Conservation (phyloP, 2,329 filamentous ascomycete species). For the Paraphoma chrysanthemicola region DNA sequence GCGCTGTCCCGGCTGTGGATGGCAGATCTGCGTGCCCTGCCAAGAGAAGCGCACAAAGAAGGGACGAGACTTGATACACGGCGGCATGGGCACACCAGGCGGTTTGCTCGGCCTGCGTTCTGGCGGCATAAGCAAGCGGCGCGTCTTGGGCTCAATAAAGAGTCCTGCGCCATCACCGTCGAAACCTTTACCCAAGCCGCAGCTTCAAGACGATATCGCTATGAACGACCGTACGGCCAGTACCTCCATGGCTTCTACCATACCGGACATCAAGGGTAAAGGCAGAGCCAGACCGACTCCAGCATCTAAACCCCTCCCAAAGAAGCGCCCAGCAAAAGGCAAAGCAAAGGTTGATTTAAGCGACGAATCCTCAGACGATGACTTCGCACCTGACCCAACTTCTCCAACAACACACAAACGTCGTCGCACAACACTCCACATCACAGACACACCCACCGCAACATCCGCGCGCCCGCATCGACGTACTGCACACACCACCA, state of each 20-base stretch:
- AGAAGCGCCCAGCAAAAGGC: conserved; percentile 8
- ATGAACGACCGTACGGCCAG: too few species aligned
- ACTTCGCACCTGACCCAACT: conserved; percentile 8
- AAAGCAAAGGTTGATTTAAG: not conserved
- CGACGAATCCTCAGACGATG: conserved; percentile 13
- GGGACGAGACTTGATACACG: conserved; percentile 29
- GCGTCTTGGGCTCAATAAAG: not conserved
- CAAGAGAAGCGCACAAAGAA: conserved; percentile 16
- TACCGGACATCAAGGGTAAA: not conserved
- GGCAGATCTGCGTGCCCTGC: conserved; percentile 42
- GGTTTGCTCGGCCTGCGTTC: not conserved
- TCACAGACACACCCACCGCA: conserved; percentile 11
- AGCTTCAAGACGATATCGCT: too few species aligned
- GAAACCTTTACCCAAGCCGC: not conserved
- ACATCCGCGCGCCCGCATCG: conserved; percentile 7
- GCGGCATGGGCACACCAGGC: conserved; percentile 19
- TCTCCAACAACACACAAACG: conserved; percentile 17
- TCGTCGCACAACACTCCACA: conserved; percentile 9
- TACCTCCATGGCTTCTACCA: too few species aligned
- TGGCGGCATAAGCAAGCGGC: not conserved
- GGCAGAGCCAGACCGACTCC: not conserved
- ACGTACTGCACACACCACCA: not conserved
- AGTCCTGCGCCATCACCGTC: not conserved
- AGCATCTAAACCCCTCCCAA: not conserved
- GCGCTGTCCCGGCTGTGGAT: conserved; percentile 44